Conservation (phyloP, 2,329 filamentous ascomycete genomes). For the Cadophora sp. region DNA sequence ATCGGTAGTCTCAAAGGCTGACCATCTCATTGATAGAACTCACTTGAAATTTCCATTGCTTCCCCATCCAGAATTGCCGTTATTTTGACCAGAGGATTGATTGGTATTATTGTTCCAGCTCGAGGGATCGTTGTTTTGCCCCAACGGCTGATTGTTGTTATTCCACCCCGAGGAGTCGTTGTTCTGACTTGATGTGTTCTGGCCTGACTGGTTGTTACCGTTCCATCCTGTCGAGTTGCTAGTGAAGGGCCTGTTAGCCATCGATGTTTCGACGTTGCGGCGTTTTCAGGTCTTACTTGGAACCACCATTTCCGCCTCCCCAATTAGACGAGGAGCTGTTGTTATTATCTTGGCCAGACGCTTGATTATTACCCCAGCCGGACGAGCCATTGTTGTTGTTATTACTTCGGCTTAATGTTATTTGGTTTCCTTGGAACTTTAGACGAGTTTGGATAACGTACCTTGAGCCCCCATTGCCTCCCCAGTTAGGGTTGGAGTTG, state of each 20-base stretch:
- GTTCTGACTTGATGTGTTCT: slow-evolving; percentile 15
- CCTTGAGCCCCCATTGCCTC: slow-evolving; percentile 7
- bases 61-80: slow-evolving; percentile 11
- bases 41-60: slow-evolving; percentile 6
- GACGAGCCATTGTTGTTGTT: slow-evolving; percentile 22
- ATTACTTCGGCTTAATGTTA: neutral
- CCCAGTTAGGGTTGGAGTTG: slow-evolving; percentile 12
- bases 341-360: slow-evolving; percentile 17
- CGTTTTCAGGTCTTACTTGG: neutral
- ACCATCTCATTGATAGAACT: neutral
- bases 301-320: slow-evolving; percentile 14
- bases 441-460: neutral
- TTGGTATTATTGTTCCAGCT: slow-evolving; percentile 12
- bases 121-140: slow-evolving; percentile 16
- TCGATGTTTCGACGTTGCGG: neutral
- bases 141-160: slow-evolving; percentile 4
- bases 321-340: slow-evolving; percentile 11
- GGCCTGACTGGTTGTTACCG: slow-evolving; percentile 11
- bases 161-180: slow-evolving; percentile 3
- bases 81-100: slow-evolving; percentile 18
- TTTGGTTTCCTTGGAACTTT: neutral
- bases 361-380: slow-evolving; percentile 19
- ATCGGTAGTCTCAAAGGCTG: neutral
- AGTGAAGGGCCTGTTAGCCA: neutral
- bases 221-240: slow-evolving; percentile 22